A percentile compares a stretch with the other conserved stretches of the same genome.
These are phyloP conservation scores for Tetracentron sinense DNA, from an alignment of 164 flowering plant genomes.

Conservation along the genomic window DNA sequence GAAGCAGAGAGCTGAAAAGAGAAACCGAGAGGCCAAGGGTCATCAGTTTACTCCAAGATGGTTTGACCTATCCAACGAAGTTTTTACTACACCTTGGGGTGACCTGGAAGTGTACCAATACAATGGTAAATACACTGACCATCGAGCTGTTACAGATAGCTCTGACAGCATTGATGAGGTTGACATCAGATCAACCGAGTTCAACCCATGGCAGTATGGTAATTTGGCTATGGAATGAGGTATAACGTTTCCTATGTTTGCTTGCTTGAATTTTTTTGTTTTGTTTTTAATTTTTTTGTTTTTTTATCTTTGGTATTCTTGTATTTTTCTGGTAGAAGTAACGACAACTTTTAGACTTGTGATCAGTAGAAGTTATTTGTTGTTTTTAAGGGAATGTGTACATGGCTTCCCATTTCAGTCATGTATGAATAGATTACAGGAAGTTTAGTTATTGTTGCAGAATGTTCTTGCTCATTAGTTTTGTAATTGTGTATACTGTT, in stretches of 20 bases:
- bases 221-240: conserved; percentile 28
- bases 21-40: conserved; percentile 61
- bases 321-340: conserved; percentile 2
- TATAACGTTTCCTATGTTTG: conserved; percentile 3
- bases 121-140: conserved; percentile 69
- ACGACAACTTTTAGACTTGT: conserved; percentile 6
- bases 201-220: conserved; percentile 82
- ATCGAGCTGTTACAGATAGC: conserved; percentile 48
- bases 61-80: conserved; percentile 61
- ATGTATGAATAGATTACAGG: too few relatives aligned
- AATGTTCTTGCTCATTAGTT: too few relatives aligned
- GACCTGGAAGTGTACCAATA: conserved; percentile 71
- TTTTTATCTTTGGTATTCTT: neutral
- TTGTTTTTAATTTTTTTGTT: neutral
- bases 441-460: too few relatives aligned
- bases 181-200: conserved; percentile 46
- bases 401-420: conserved; percentile 7
- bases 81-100: conserved; percentile 82
- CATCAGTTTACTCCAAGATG: conserved; percentile 64
- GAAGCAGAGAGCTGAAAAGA: conserved; percentile 85
- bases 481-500: too few relatives aligned
- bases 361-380: conserved; percentile 20
- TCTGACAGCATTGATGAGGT: conserved; percentile 33
- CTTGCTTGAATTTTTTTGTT: neutral
- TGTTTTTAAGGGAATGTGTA: conserved; percentile 13